phyloP scores from a whole-genome alignment of 805 yeast genomes.

The Blastobotrys peoriensis region DNA sequence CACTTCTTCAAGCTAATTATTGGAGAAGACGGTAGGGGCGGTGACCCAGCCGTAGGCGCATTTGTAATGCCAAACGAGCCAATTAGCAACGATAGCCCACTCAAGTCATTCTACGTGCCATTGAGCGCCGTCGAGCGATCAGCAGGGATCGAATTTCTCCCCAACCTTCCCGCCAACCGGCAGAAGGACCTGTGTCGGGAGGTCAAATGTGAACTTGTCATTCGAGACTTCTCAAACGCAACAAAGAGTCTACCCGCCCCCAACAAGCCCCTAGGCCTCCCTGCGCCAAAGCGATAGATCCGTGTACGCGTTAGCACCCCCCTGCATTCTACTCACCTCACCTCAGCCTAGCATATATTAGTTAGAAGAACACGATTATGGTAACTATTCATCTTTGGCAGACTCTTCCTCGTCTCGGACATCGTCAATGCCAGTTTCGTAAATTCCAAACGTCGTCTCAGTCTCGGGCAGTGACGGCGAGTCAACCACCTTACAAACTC shows the following conservation, averaged over 20 bases:
- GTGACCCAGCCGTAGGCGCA: conserved; percentile 66
- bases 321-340: too few species aligned
- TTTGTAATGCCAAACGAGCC: conserved; percentile 88
- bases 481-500: conserved; percentile 91
- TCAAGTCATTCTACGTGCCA: conserved; percentile 79
- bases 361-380: too few species aligned
- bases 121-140: conserved; percentile 83
- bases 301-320: too few species aligned
- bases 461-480: conserved; percentile 96
- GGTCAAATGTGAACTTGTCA: conserved; percentile 69
- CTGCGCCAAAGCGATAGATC: conserved; percentile 10
- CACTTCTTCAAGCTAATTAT: conserved; percentile 90
- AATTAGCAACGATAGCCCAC: conserved; percentile 64
- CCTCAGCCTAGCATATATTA: conserved; percentile 2
- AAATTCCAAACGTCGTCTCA: conserved; percentile 91
- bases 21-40: conserved; percentile 59
- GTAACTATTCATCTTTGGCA: conserved; percentile 3
- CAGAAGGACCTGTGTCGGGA: conserved; percentile 70
- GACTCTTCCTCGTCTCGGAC: conserved; percentile 71
- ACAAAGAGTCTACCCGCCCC: conserved; percentile 33
- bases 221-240: conserved; percentile 57
- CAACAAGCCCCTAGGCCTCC: conserved; percentile 15
- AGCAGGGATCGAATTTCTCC: conserved; percentile 75
- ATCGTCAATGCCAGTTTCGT: conserved; percentile 95
- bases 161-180: conserved; percentile 53